These are phyloP conservation scores for Colletotrichum brevisporum DNA, from an alignment of 2,329 filamentous ascomycete genomes.

Conservation along the genomic window DNA sequence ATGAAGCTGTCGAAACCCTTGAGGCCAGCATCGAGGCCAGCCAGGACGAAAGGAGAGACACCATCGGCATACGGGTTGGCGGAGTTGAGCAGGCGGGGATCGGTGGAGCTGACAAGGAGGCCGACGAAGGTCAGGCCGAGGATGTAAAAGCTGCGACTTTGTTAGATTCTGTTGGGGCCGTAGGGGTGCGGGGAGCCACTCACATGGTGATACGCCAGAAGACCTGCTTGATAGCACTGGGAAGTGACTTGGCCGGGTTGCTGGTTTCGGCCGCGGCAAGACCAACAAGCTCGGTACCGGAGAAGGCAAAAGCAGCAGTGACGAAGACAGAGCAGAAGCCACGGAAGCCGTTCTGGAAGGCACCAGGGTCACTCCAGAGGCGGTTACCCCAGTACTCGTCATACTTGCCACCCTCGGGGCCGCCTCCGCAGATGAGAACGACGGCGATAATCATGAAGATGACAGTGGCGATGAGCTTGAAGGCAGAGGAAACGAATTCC, in stretches of 20 bases:
- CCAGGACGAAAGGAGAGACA: constrained; percentile 41
- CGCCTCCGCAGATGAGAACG: constrained; percentile 70
- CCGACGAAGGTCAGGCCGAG: constrained; percentile 65
- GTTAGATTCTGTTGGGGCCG: constrained; percentile 44
- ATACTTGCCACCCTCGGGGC: constrained; percentile 60
- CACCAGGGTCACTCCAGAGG: constrained; percentile 59
- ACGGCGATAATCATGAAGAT: constrained; percentile 75
- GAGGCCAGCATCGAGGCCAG: constrained; percentile 59
- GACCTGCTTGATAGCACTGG: constrained; percentile 84
- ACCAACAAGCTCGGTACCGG: constrained; percentile 78
- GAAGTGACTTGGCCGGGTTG: constrained; percentile 79
- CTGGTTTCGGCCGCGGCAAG: constrained; percentile 77
- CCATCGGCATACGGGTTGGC: constrained; percentile 59
- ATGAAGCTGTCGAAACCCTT: constrained; percentile 64
- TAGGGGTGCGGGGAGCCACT: constrained; percentile 8
- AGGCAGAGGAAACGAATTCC: constrained; percentile 68
- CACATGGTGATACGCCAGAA: constrained; percentile 66
- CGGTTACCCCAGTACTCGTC: constrained; percentile 59
- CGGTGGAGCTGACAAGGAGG: constrained; percentile 59
- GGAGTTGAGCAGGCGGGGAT: constrained; percentile 59
- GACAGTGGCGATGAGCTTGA: constrained; percentile 70
- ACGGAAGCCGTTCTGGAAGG: constrained; percentile 78
- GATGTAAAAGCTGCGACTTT: constrained; percentile 56
- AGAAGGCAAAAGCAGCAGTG: constrained; percentile 78
- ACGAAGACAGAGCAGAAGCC: constrained; percentile 79